Conservation (phyloP, 75 land plant genomes). For the Pinus tabuliformis region DNA sequence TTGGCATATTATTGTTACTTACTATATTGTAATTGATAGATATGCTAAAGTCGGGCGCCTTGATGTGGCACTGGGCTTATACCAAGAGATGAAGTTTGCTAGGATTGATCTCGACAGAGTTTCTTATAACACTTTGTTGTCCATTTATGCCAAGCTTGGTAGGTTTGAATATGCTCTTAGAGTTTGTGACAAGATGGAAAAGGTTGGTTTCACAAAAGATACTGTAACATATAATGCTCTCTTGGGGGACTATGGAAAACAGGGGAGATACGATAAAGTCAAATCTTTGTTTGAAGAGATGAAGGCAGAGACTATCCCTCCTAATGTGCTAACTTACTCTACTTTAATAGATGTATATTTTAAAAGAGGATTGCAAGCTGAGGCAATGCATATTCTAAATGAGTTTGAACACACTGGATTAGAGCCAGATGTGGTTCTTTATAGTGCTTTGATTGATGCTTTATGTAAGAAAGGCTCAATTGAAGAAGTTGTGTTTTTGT, state of each 20-base stretch:
- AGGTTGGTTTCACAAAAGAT: conserved; percentile 76
- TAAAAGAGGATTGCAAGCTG: conserved; percentile 74
- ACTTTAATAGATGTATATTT: conserved; percentile 85
- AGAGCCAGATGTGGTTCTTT: conserved; percentile 91
- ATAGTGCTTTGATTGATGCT: conserved; percentile 80
- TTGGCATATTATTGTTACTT: too few relatives aligned
- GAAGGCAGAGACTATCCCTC: conserved; percentile 52
- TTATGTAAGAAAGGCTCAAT: conserved; percentile 85
- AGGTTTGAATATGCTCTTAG: conserved; percentile 77
- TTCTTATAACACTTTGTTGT: too few relatives aligned
- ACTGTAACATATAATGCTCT: conserved; percentile 93
- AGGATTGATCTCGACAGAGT: too few relatives aligned
- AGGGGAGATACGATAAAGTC: conserved; percentile 70
- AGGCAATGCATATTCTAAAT: conserved; percentile 68
- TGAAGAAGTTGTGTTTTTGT: conserved; percentile 65
- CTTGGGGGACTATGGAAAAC: conserved; percentile 87
- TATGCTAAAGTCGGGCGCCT: too few relatives aligned
- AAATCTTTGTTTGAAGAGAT: conserved; percentile 58
- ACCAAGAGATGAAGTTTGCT: too few relatives aligned
- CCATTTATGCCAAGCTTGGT: conserved; percentile 83
- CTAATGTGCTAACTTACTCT: conserved; percentile 88
- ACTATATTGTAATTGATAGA: too few relatives aligned
- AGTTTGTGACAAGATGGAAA: conserved; percentile 83
- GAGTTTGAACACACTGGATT: conserved; percentile 74
- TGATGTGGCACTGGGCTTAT: too few relatives aligned